Percentiles rank a stretch among this genome's conserved stretches.
Conservation (phyloP, 371 early-diverging fungal genomes). For the Zychaea mexicana region DNA sequence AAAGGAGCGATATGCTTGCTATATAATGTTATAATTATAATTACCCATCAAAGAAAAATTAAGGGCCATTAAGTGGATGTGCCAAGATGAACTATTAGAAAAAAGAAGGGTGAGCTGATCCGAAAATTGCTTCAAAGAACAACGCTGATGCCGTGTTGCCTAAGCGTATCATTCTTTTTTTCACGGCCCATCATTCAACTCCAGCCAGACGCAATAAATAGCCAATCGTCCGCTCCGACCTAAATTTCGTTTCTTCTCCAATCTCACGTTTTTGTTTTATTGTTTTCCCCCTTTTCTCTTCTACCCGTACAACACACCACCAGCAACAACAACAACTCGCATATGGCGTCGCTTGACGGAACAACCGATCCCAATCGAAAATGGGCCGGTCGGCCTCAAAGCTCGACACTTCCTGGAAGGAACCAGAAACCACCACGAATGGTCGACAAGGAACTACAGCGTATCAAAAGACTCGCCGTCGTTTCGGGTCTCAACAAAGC, state of each 20-base stretch:
- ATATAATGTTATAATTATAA: no score
- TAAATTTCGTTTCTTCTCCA: background rate
- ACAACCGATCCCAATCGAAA: background rate
- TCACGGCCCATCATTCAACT: background rate
- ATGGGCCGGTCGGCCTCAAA: constrained; percentile 6
- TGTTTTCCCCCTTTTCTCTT: background rate
- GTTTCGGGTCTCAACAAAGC: constrained; percentile 42
- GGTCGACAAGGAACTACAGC: constrained; percentile 41
- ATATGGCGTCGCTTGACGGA: background rate
- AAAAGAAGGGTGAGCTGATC: background rate
- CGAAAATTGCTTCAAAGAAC: no score
- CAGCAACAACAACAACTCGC: background rate
- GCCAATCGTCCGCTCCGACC: constrained; percentile 10
- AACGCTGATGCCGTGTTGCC: background rate
- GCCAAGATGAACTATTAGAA: no score
- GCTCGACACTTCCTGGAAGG: background rate
- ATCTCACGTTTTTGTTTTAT: constrained; percentile 1
- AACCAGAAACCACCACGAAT: constrained; percentile 21
- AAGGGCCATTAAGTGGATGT: no score
- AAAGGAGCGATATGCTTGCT: no score
- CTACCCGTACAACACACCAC: background rate
- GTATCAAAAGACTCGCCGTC: constrained; percentile 44
- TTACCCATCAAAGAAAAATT: no score
- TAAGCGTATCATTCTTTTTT: background rate
- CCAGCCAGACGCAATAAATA: background rate